Conservation (phyloP, 2,329 filamentous ascomycete species). For the Colletotrichum plurivorum region DNA sequence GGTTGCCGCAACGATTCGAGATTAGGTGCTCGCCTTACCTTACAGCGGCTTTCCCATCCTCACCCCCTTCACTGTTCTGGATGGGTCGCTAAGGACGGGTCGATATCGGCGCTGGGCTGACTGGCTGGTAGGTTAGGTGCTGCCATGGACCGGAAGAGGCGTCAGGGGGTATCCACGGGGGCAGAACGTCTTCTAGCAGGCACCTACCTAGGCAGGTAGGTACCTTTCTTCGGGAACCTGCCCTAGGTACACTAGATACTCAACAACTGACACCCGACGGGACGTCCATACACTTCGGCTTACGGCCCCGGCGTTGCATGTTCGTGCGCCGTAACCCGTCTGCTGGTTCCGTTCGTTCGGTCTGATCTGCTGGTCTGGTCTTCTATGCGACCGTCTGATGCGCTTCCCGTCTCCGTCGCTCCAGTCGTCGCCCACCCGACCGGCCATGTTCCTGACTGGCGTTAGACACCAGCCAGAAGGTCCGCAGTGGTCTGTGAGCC, state of each 20-base stretch:
- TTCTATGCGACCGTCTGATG: no score
- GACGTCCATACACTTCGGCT: not conserved
- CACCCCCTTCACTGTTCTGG: constrained; percentile 5
- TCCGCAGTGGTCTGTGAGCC: constrained; percentile 37
- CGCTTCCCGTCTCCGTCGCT: not conserved
- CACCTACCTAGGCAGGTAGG: no score
- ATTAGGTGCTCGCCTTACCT: not conserved
- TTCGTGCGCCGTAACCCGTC: constrained; percentile 22
- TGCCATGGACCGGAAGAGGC: constrained; percentile 25
- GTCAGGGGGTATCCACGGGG: constrained; percentile 19
- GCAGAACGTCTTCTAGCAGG: not conserved
- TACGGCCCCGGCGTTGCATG: constrained; percentile 19
- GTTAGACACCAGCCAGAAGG: constrained; percentile 21
- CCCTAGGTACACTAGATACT: no score
- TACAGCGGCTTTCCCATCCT: constrained; percentile 3
- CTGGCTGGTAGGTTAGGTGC: not conserved
- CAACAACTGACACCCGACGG: not conserved
- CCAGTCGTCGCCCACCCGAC: constrained; percentile 33
- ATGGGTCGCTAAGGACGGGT: not conserved
- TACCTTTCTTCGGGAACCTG: no score
- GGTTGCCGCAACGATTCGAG: constrained; percentile 34
- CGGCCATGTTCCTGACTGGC: constrained; percentile 36
- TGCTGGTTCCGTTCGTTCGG: constrained; percentile 13
- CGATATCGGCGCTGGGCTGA: not conserved
- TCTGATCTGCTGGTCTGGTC: not conserved